Base-by-base conservation (phyloP, 192 early-diverging fungal species). In the Coemansia sp. region DNA sequence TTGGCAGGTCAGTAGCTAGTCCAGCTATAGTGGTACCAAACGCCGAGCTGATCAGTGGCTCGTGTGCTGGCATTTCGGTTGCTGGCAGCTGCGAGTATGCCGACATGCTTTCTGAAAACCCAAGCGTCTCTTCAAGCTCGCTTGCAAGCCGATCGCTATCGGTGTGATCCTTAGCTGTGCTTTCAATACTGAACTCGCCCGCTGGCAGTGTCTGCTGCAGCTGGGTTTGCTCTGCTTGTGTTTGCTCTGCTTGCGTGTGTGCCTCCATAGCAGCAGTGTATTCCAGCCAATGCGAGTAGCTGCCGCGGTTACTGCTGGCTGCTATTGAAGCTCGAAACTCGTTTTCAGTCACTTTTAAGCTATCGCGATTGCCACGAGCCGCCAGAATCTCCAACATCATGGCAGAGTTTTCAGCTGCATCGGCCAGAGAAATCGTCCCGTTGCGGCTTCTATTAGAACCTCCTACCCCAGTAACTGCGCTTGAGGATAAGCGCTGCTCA, bases 361-460 rank as follows among this genome's bases (percentile, higher is more conserved):
- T 41, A 16, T 15, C 33, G 37, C 46, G 46, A 28, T 37, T 31
- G 15, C 37, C 35, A 26, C 57, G 57, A 10, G 54, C 42, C 1
- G 54, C 31, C 21, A 59, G 28, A 14, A 40, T 8, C 36, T 59
- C 57, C 11, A 59, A 37, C 57, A 50, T 33, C 57, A 50, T 21
- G 19, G 46, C 57, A 10, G 57, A 59, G 38, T 40, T 59, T 16
- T 55, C 30, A 8, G 53, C 53, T 5, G 62, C 67, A n/a, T 48
- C 48, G 14, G 61, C 61, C 13, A 70, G 52, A 44, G 68, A 63
- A 20, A 70, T 63, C 4, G 68, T 64, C 16, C 68, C 68, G 19
- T 52, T 61, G 38, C 60, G 53, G 23, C 39, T 43, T 26, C 53
- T 38, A 23, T 20, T 7, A 6, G 18, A 0, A 20, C 42, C 2